Evolutionary conservation across 257 asterid species (phyloP), one percentile per base, ranked within the genome.

Genomic region (Eustoma russellianum): DNA sequence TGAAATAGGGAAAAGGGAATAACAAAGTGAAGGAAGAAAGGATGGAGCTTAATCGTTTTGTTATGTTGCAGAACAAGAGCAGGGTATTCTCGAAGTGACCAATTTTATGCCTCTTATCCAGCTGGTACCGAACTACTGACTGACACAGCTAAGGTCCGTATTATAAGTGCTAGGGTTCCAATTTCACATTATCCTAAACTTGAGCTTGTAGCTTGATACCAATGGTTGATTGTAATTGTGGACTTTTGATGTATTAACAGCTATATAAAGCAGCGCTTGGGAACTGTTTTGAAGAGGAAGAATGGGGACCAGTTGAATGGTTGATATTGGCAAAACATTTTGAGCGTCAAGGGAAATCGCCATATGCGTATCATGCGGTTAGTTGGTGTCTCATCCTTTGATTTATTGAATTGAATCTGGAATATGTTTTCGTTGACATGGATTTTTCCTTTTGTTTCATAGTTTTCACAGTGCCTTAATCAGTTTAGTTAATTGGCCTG

Each of bases 261-360:
- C 64, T 91, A 64, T 86, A 91, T 62, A 83, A 86, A 82, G 83
- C 79, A 17, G 95, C 96, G 1, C 73, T 91, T 10, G 96, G 87
- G 12, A 80, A 82, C 66, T 81, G 86, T 69, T 91, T 76, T 50
- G 98, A 86, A 72, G 68, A 56, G 70, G 96, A 91, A 70, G 94
- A 90, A 64, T 90, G 98, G 98, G 91, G 95, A 30, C 95, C 96
- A 1, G 66, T 86, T 49, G 98, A 91, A 73, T 91, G 98, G 98
- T 76, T 81, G 68, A 56, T 88, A 53, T 53, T 91, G 79, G 90
- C 93, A 45, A 87, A 87, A 66, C 98, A 91, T 78, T 91, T 91
- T 50, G 95, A 85, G 56, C 95, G 97, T 44, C 98, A 88, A 68
- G 95, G 91, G 53, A 87, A 92, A 66, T 83, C 93, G 49, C 95